A percentile compares a stretch with the other conserved stretches of the same genome.
Conservation (phyloP, 345 rosid species). For the Acer yangbiense region DNA sequence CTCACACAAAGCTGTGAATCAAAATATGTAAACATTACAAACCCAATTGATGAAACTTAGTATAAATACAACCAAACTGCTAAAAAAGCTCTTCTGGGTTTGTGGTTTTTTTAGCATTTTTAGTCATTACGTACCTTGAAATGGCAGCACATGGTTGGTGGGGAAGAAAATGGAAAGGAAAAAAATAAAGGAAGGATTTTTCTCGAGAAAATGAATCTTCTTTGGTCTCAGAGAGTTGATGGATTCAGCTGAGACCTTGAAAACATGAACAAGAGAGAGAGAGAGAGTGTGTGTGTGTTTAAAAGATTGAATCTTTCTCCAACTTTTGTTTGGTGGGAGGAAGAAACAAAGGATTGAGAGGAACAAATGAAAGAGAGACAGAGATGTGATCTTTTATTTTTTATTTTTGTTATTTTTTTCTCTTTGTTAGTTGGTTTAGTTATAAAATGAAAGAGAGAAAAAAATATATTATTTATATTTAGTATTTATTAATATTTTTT, state of each 20-base stretch:
- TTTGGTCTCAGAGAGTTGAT: background rate
- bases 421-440: background rate
- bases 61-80: background rate
- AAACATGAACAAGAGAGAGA: constrained; percentile 17
- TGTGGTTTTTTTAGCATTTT: background rate
- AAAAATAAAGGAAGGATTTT: background rate
- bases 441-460: background rate
- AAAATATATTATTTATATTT: too few species aligned
- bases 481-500: too few species aligned
- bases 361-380: background rate
- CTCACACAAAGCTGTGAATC: background rate
- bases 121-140: constrained; percentile 4
- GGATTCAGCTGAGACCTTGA: constrained; percentile 13
- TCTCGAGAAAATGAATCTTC: constrained; percentile 10
- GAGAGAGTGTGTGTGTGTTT: background rate
- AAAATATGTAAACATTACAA: background rate
- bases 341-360: background rate
- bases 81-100: constrained; percentile 1
- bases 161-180: background rate
- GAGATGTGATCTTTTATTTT: background rate
- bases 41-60: background rate
- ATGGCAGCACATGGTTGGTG: constrained; percentile 9
- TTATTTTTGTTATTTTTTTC: background rate
- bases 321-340: background rate
- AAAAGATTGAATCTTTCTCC: constrained; percentile 17